Evolutionary conservation across 345 rosid species (phyloP), one percentile per base, ranked within the genome.

Genomic region (Moricandia moricandioides): DNA sequence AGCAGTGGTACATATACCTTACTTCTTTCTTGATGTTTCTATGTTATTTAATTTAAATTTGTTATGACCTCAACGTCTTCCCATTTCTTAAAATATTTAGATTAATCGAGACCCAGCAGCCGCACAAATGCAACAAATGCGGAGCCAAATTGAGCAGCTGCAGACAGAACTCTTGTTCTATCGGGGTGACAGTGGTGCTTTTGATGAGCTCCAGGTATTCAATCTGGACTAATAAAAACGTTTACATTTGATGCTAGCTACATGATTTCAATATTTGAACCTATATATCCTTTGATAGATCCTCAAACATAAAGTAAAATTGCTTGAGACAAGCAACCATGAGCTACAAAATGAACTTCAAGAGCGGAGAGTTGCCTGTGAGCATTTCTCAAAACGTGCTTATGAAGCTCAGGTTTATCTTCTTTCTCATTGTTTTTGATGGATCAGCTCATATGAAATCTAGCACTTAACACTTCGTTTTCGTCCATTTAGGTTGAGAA

Each of bases 61-160:
- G 11, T 30, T 35, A 14, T 39, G 21, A 62, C 17, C 67, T 79
- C 13, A 35, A 47, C 9, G 6, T 34, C 26, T 65, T 49, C 29
- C 45, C 52, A 51, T 29, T 6, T 21, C 10, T 39, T 55, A 37
- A 31, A n/a, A 43, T 58, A 27, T 26, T 31, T 17, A 92, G 99
- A 83, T 95, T 77, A 95, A 95, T 72, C 93, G 98, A 57, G 99
- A 95, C 69, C 99, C 98, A 69, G 61, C 83, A 88, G 80, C 96
- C 7, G 84, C 85, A 77, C 94, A 90, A 52, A 70, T 89, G 86
- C 99, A 89, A 84, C 78, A 87, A 77, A 89, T 95, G 98, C 87
- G 88, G 56, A 89, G 90, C 62, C 96, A 95, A 88, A 89, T 95
- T 82, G 99, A 95, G 82, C 98, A 90, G 57, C 81, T 95, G 85